Evolutionary conservation across 805 yeast species (phyloP), one percentile per base, ranked within the genome.

Genomic region (Zygosaccharomyces lentus): DNA sequence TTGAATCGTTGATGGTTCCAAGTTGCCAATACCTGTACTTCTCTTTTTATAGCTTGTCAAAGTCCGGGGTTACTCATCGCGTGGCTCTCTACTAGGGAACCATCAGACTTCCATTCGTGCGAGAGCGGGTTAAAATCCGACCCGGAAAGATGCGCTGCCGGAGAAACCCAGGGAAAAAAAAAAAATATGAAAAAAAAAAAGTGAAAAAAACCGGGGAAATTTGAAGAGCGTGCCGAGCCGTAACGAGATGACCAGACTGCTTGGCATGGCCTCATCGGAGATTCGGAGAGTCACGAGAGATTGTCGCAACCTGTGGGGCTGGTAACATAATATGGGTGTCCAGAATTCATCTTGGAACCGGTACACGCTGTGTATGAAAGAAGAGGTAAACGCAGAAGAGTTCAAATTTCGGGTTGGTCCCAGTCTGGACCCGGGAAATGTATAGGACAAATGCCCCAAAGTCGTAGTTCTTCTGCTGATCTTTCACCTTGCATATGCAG

Each of bases 31-130:
- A 16, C 17, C 31, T 37, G 21, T n/a, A 27, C 34, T 27, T 10
- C 26, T 37, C 34, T 17, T 27, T 37, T 27, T 38, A 27, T 38
- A 27, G 23, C 16, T 13, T 29, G 15, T 4, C 16, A 27, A 9
- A 19, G 23, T 15, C 25, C 21, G 25, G 31, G 41, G 34, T 38
- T 29, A 38, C 34, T 38, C 34, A 38, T 38, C 41, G 41, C 34
- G 41, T 27, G 34, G 34, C 23, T 38, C 41, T 23, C 16, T n/a
- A 23, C n/a, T 15, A n/a, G 25, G 24, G 41, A n/a, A 27, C 13
- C 17, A 27, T 27, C 16, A 23, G 24, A 38, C 32, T 31, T 38
- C 41, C 41, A 24, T 15, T 38, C 34, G 34, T 27, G 41, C 41
- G 41, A 38, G n/a, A 16, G 31, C 25, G 17, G 21, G 12, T 16